Evolutionary conservation across 495 filamentous ascomycete genomes (phyloP).

Genomic region (Jackrogersella minutella): DNA sequence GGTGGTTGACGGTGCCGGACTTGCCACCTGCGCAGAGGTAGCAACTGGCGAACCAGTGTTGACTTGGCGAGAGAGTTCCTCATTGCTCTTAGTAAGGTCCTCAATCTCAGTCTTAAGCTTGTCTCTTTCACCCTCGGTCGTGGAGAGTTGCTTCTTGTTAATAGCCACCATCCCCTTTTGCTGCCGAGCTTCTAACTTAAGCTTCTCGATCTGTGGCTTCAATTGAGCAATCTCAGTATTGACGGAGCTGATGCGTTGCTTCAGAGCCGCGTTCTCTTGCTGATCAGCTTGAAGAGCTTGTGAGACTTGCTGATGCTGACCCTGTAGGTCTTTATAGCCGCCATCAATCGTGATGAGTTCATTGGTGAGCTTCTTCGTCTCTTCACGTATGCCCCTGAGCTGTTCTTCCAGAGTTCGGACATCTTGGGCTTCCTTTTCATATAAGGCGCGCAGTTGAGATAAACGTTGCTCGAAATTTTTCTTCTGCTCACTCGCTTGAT

Average conservation of each 20-base stretch:
- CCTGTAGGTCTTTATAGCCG: slow-evolving; percentile 82
- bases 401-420: slow-evolving; percentile 86
- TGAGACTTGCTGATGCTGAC: slow-evolving; percentile 78
- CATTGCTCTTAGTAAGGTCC: slow-evolving; percentile 68
- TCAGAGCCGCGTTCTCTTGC: slow-evolving; percentile 83
- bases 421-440: slow-evolving; percentile 90
- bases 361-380: slow-evolving; percentile 81
- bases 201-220: slow-evolving; percentile 88
- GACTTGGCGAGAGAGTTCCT: slow-evolving; percentile 58
- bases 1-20: slow-evolving; percentile 75
- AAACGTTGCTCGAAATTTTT: slow-evolving; percentile 88
- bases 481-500: slow-evolving; percentile 82
- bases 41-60: slow-evolving; percentile 50
- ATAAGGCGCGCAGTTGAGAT: slow-evolving; percentile 81
- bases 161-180: slow-evolving; percentile 96
- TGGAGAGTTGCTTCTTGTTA: slow-evolving; percentile 95
- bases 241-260: slow-evolving; percentile 82
- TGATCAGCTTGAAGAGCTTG: slow-evolving; percentile 84
- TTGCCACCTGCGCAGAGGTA: slow-evolving; percentile 54
- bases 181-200: slow-evolving; percentile 86
- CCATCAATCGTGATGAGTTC: slow-evolving; percentile 85
- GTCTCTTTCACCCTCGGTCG: slow-evolving; percentile 85
- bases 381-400: slow-evolving; percentile 74
- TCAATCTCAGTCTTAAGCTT: slow-evolving; percentile 82
- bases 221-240: slow-evolving; percentile 84